Evolutionary conservation across 2,329 filamentous ascomycete genomes (phyloP).

Genomic region (Arthroderma sp.): DNA sequence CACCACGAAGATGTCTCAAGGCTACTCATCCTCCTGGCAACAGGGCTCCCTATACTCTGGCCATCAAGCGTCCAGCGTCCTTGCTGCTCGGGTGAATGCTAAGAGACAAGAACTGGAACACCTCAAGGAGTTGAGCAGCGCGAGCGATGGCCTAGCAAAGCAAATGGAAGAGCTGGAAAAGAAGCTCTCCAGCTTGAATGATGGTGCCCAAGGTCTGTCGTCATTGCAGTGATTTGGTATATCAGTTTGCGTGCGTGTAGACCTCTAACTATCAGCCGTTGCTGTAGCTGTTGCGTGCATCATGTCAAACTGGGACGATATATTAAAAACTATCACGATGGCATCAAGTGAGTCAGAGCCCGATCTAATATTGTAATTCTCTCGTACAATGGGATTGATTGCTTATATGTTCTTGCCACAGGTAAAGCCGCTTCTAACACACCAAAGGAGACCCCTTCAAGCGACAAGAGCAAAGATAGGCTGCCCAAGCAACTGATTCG

Average conservation of each 20-base stretch:
- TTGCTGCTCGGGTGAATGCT: slow-evolving; percentile 49
- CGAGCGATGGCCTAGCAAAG: slow-evolving; percentile 46
- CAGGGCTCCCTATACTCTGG: slow-evolving; percentile 15
- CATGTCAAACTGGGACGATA: slow-evolving; percentile 55
- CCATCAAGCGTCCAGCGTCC: slow-evolving; percentile 39
- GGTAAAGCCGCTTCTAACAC: too few relatives aligned
- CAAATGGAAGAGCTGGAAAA: slow-evolving; percentile 51
- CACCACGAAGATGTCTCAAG: not conserved
- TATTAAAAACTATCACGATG: slow-evolving; percentile 50
- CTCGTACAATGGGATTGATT: too few relatives aligned
- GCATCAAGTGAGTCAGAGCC: slow-evolving; percentile 41
- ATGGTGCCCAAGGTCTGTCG: slow-evolving; percentile 46
- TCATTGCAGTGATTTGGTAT: not conserved
- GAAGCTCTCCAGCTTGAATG: slow-evolving; percentile 46
- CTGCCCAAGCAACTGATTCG: too few relatives aligned
- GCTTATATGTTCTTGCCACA: too few relatives aligned
- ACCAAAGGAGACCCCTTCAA: too few relatives aligned
- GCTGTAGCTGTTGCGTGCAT: slow-evolving; percentile 47
- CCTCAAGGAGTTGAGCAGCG: slow-evolving; percentile 47
- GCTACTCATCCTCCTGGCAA: slow-evolving; percentile 8
- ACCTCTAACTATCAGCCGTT: not conserved
- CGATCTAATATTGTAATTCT: too few relatives aligned
- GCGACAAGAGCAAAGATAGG: too few relatives aligned
- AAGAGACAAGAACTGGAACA: slow-evolving; percentile 52
- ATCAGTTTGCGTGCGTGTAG: not conserved